phyloP scores from a whole-genome alignment of 208 protist species.

The Wallacemonas sp. region DNA sequence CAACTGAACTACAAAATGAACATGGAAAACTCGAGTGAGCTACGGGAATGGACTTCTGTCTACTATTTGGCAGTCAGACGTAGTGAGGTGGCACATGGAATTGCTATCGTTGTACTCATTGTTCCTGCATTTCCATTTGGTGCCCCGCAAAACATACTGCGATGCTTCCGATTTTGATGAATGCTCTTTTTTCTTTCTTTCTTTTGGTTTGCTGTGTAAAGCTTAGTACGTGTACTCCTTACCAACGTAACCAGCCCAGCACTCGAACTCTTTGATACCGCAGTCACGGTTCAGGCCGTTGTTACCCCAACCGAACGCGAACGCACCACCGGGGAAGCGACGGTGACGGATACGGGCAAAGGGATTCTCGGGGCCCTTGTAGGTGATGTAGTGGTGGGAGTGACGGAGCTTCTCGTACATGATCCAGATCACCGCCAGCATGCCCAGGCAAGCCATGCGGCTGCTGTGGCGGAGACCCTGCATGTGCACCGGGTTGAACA shows the following conservation, averaged over 20 bases:
- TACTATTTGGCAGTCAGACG: too few species aligned
- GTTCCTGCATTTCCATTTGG: too few species aligned
- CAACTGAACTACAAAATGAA: too few species aligned
- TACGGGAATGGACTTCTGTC: too few species aligned
- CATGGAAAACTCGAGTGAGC: too few species aligned
- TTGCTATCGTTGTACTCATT: too few species aligned
- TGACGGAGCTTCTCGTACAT: constrained; percentile 83
- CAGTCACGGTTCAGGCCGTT: constrained; percentile 91
- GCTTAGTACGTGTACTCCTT: constrained; percentile 45
- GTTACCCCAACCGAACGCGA: constrained; percentile 89
- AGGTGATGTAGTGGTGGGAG: constrained; percentile 80
- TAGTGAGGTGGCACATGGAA: too few species aligned
- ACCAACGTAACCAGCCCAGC: constrained; percentile 87
- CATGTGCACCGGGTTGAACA: constrained; percentile 58
- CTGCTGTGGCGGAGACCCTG: constrained; percentile 62
- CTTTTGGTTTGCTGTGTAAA: too few species aligned
- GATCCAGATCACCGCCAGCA: constrained; percentile 72
- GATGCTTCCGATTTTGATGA: too few species aligned
- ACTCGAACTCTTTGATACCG: constrained; percentile 85
- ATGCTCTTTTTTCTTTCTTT: too few species aligned
- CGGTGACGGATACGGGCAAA: constrained; percentile 81
- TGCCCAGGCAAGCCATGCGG: constrained; percentile 56
- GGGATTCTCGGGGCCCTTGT: constrained; percentile 84
- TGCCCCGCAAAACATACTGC: too few species aligned
- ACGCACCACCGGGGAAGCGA: constrained; percentile 74